Evolutionary conservation across 768 basidiomycete genomes (phyloP).

Genomic region (Trametes sanguinea): DNA sequence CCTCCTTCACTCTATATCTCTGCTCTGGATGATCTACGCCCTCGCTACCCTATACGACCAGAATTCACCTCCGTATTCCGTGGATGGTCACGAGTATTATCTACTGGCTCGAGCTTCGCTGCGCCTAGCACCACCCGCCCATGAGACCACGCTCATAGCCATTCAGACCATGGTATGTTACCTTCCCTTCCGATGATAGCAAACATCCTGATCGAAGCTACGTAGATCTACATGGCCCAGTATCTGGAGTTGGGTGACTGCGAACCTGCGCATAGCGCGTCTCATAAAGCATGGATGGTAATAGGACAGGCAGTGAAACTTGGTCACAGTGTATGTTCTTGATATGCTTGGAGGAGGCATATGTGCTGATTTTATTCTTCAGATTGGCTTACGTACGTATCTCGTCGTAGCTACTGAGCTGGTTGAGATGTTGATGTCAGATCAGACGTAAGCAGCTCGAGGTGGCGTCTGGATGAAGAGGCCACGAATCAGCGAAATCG

Average conservation of each 20-base stretch:
- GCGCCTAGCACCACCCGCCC: slow-evolving; percentile 46
- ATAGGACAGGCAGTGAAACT: slow-evolving; percentile 62
- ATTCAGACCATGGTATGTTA: slow-evolving; percentile 57
- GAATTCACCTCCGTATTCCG: slow-evolving; percentile 45
- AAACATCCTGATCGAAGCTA: slow-evolving; percentile 25
- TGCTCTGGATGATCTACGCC: slow-evolving; percentile 68
- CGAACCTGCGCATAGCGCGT: slow-evolving; percentile 41
- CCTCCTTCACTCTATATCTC: slow-evolving; percentile 55
- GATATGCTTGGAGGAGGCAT: not conserved
- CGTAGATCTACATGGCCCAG: slow-evolving; percentile 42
- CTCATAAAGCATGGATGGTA: slow-evolving; percentile 55
- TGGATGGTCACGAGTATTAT: slow-evolving; percentile 64
- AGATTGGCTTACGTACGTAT: slow-evolving; percentile 54
- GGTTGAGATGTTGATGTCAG: too few relatives aligned
- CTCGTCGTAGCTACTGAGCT: too few relatives aligned
- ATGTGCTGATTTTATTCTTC: not conserved
- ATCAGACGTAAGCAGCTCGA: slow-evolving; percentile 58
- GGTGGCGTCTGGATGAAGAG: slow-evolving; percentile 57
- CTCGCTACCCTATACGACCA: slow-evolving; percentile 66
- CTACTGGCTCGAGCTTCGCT: slow-evolving; percentile 57
- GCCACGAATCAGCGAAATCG: slow-evolving; percentile 49
- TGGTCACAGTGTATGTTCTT: slow-evolving; percentile 54
- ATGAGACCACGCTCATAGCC: slow-evolving; percentile 53
- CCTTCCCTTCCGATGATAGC: not conserved
- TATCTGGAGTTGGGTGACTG: slow-evolving; percentile 62